Evolutionary conservation across 2,329 filamentous ascomycete species (phyloP), one percentile per base, ranked within the genome.

Genomic region (Nannizziopsis barbatae): DNA sequence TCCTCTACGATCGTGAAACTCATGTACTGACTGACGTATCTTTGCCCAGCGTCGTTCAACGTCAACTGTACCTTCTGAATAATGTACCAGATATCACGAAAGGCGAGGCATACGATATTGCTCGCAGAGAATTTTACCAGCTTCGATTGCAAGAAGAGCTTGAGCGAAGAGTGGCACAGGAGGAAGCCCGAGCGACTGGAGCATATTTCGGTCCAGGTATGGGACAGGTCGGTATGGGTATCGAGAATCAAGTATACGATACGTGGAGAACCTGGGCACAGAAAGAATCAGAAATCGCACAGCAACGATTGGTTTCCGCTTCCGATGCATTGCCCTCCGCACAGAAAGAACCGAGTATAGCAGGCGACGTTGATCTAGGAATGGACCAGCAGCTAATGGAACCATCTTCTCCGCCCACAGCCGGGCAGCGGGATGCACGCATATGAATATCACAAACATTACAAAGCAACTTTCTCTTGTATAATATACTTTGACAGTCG

Each of bases 121-220:
- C 85, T 6, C 84, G 92, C 51, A 83, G 82, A 56, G 90, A 98
- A 65, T 95, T 96, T 69, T 98, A 98, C 71, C 72, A 76, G 40
- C 69, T 90, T 54, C 83, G 92, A 51, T 83, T 94, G 58, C 74
- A 80, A 51, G 81, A 93, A 58, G 88, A 95, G 55, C 77, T 95
- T 42, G 81, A 90, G 69, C 76, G 79, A 57, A 81, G 89, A 57
- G 76, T 98, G 51, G 86, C 90, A 6, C 75, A 80, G 43, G 92
- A 98, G 69, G 92, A 98, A 68, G 90, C 92, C 22, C 73, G 81
- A 54, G 78, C 84, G 58, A 83, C 84, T 5, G 92, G 92, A 46
- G 89, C 88, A 44, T 87, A 87, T 73, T 96, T 96, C 64, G 87
- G 87, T 64, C 84, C 83, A 66, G 74, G 78, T 37, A 75, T 77